Base-by-base conservation (phyloP, 2,329 filamentous ascomycete genomes). In the Fusarium phyllophilum region DNA sequence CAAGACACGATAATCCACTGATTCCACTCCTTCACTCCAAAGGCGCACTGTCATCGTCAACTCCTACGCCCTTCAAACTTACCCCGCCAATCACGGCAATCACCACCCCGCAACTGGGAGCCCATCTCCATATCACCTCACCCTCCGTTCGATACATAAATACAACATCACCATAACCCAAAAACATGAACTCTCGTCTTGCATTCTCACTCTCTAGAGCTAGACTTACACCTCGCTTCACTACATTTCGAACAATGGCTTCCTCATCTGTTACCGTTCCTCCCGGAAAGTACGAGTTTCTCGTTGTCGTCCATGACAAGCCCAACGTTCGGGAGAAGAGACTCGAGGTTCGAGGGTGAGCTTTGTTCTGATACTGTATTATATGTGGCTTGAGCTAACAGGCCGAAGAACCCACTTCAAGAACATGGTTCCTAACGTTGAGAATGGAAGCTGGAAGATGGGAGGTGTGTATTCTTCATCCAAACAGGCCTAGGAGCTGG, bases 241-340 rank as follows among this genome's bases (percentile, higher is more conserved):
- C 51, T 20, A 56, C 42, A 29, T 60, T 70, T 60, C 75, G 77
- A 66, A 76, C 75, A 72, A 82, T 82, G 81, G 51, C 61, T 41
- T 68, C 70, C 17, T 66, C 69, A 24, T 64, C 81, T 29, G 70
- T 77, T 33, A 70, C 81, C 31, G 55, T 75, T 38, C 49, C 73
- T 31, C 51, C 60, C 18, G 77, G 75, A 42, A 88, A 87, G 79
- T 87, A 84, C 69, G 90, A 93, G 81, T 94, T 91, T 85, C 87
- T 94, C 42, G 90, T 92, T 76, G 85, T 94, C 66, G 79, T 93
- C 42, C 92, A 91, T 18, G 92, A 94, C 81, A 89, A 90, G 81
- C 87, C 90, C 4, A 90, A 88, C 45, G 85, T 82, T 26, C 82
- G 87, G 67, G 86, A 86, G 73, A 92, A 92, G 85, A 86, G 92